Conservation (phyloP, 345 rosid species). For the Microthlaspi erraticum region DNA sequence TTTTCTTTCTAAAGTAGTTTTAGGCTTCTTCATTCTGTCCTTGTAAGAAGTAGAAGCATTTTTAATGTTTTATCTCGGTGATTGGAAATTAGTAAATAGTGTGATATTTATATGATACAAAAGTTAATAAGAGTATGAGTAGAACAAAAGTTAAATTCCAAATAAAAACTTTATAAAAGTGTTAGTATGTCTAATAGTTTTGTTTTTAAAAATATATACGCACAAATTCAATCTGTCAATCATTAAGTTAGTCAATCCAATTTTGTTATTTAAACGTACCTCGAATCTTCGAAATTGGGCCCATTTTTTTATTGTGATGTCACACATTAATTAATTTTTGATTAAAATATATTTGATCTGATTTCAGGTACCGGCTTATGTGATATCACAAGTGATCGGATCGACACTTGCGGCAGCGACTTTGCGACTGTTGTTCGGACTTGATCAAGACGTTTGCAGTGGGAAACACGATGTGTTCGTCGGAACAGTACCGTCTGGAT, state of each 20-base stretch:
- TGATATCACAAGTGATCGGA: conserved; percentile 71
- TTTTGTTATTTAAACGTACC: conserved; percentile 2
- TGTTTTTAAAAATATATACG: background rate
- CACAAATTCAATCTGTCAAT: background rate
- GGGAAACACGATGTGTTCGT: conserved; percentile 68
- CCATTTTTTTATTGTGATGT: background rate
- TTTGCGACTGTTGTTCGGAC: conserved; percentile 62
- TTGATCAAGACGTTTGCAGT: conserved; percentile 44
- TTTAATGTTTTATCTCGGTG: too few relatives aligned
- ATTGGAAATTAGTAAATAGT: too few relatives aligned
- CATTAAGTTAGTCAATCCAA: conserved; percentile 5
- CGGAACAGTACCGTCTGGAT: conserved; percentile 80
- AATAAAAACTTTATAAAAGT: background rate
- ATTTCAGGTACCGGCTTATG: conserved; percentile 77
- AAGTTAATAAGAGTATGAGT: too few relatives aligned
- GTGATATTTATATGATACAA: too few relatives aligned
- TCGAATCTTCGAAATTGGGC: background rate
- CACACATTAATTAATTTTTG: background rate
- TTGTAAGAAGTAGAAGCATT: too few relatives aligned
- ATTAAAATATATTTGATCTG: background rate
- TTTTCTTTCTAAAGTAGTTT: too few relatives aligned
- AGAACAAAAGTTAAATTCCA: background rate
- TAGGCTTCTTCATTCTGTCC: too few relatives aligned
- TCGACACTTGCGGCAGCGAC: conserved; percentile 85
- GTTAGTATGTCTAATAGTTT: background rate